A percentile compares a stretch with the other conserved stretches of the same genome.
These are phyloP conservation scores for Aspergillus sp. DNA, from an alignment of 2,329 filamentous ascomycete species.

Conservation along the genomic window DNA sequence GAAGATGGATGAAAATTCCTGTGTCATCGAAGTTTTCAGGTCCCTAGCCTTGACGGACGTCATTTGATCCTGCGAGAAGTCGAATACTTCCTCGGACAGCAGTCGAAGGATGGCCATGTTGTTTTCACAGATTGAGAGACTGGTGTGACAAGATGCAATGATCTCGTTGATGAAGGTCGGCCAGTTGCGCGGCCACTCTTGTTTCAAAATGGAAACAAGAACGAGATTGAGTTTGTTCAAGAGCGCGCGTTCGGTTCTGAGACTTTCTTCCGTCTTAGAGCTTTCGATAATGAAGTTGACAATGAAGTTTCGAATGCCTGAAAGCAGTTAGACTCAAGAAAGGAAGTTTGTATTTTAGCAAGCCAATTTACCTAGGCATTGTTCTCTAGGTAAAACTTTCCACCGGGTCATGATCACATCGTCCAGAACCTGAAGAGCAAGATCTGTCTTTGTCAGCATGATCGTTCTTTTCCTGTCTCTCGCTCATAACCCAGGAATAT, in stretches of 20 bases:
- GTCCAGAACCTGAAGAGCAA: conserved; percentile 93
- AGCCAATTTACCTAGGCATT: conserved; percentile 69
- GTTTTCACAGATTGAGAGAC: conserved; percentile 96
- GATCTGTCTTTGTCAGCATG: conserved; percentile 52
- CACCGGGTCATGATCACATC: conserved; percentile 98
- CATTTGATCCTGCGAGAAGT: conserved; percentile 98
- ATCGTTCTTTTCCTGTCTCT: background rate
- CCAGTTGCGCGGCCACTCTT: conserved; percentile 99
- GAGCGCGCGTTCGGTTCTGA: conserved; percentile 77
- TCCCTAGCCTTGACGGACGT: conserved; percentile 96
- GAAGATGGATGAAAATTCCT: conserved; percentile 97
- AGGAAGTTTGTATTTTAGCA: background rate
- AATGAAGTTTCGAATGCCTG: conserved; percentile 97
- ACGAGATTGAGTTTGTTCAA: conserved; percentile 98
- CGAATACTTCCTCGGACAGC: conserved; percentile 96
- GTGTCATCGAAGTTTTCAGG: conserved; percentile 96
- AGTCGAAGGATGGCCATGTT: conserved; percentile 98
- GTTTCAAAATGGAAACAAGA: conserved; percentile 93
- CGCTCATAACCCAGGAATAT: background rate
- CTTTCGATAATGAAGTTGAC: conserved; percentile 97
- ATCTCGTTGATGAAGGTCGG: conserved; percentile 99
- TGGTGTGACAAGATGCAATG: conserved; percentile 90
- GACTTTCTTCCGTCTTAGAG: conserved; percentile 80
- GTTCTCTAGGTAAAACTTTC: conserved; percentile 94
- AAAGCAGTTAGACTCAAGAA: conserved; percentile 12